These are phyloP conservation scores for Herpotrichia juniperi DNA, from an alignment of 2,329 filamentous ascomycete species.

Conservation along the genomic window DNA sequence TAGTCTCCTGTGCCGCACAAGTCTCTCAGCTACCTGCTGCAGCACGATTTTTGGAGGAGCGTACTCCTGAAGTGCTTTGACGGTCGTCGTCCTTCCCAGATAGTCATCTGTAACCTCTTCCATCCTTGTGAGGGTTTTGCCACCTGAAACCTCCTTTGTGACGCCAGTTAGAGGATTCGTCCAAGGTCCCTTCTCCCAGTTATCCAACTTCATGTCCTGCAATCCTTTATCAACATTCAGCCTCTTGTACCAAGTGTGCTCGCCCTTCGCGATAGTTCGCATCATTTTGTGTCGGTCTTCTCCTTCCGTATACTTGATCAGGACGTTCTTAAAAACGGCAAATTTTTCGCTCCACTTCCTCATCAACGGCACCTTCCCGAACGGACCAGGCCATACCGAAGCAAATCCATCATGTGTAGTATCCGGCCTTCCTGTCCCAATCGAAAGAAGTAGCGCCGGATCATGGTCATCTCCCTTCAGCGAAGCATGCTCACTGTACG, in stretches of 20 bases:
- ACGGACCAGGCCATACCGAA: slow-evolving; percentile 52
- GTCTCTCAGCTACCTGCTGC: slow-evolving; percentile 54
- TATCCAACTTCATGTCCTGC: slow-evolving; percentile 53
- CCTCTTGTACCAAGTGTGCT: slow-evolving; percentile 59
- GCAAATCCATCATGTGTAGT: slow-evolving; percentile 54
- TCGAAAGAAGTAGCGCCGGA: slow-evolving; percentile 53
- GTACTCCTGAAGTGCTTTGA: slow-evolving; percentile 46
- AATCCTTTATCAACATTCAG: slow-evolving; percentile 55
- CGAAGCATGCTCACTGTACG: slow-evolving; percentile 54
- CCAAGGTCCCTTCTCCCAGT: slow-evolving; percentile 53
- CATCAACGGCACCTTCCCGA: slow-evolving; percentile 48
- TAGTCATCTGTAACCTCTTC: slow-evolving; percentile 50
- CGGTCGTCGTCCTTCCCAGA: slow-evolving; percentile 45
- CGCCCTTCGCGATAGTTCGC: slow-evolving; percentile 53
- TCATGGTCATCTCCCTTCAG: slow-evolving; percentile 51
- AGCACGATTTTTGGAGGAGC: slow-evolving; percentile 53
- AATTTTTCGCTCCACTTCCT: slow-evolving; percentile 56
- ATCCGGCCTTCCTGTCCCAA: slow-evolving; percentile 56
- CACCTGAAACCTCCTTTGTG: slow-evolving; percentile 45
- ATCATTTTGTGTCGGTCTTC: slow-evolving; percentile 56
- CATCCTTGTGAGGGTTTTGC: slow-evolving; percentile 52
- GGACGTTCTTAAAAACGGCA: slow-evolving; percentile 55
- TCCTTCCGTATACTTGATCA: slow-evolving; percentile 60
- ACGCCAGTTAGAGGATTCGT: slow-evolving; percentile 36
- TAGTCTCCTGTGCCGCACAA: slow-evolving; percentile 53